Conservation (phyloP, 2,329 filamentous ascomycete genomes). For the Fusarium falciforme region DNA sequence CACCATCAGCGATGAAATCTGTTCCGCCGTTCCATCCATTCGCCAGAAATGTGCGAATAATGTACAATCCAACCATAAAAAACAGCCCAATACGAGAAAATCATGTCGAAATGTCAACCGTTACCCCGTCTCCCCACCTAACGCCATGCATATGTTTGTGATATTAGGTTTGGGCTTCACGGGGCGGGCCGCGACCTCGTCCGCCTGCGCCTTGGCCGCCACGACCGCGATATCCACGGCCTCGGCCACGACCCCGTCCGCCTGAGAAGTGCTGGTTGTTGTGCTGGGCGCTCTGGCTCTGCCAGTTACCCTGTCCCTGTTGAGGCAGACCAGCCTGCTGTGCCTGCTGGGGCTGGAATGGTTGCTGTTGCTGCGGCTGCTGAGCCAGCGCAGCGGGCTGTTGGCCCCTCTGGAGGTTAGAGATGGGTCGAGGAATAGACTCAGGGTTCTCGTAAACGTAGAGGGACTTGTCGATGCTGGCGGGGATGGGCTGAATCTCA, state of each 20-base stretch:
- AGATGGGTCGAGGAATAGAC: slow-evolving; percentile 86
- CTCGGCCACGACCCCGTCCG: slow-evolving; percentile 53
- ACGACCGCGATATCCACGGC: slow-evolving; percentile 54
- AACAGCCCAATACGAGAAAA: slow-evolving; percentile 46
- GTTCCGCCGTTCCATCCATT: slow-evolving; percentile 51
- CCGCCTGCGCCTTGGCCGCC: slow-evolving; percentile 50
- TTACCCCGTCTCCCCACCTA: slow-evolving; percentile 39
- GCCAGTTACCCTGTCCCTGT: slow-evolving; percentile 55
- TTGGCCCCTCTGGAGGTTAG: slow-evolving; percentile 56
- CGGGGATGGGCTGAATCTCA: slow-evolving; percentile 96
- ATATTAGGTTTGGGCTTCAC: slow-evolving; percentile 50
- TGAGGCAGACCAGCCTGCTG: slow-evolving; percentile 47
- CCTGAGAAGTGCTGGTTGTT: slow-evolving; percentile 50
- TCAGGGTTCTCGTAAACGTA: slow-evolving; percentile 99
- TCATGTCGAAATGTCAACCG: slow-evolving; percentile 45
- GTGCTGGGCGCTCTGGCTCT: slow-evolving; percentile 52
- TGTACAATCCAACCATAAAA: slow-evolving; percentile 57
- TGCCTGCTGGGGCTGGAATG: slow-evolving; percentile 44
- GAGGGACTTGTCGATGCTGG: slow-evolving; percentile 94
- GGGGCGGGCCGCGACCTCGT: slow-evolving; percentile 52
- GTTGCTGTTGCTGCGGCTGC: slow-evolving; percentile 41
- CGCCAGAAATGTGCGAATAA: slow-evolving; percentile 54
- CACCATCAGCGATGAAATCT: slow-evolving; percentile 48
- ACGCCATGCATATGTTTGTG: slow-evolving; percentile 43
- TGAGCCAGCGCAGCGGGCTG: slow-evolving; percentile 45